Percentiles rank a stretch among this genome's conserved stretches.
Conservation (phyloP, 2,329 filamentous ascomycete genomes). For the Calonectria henricotiae region DNA sequence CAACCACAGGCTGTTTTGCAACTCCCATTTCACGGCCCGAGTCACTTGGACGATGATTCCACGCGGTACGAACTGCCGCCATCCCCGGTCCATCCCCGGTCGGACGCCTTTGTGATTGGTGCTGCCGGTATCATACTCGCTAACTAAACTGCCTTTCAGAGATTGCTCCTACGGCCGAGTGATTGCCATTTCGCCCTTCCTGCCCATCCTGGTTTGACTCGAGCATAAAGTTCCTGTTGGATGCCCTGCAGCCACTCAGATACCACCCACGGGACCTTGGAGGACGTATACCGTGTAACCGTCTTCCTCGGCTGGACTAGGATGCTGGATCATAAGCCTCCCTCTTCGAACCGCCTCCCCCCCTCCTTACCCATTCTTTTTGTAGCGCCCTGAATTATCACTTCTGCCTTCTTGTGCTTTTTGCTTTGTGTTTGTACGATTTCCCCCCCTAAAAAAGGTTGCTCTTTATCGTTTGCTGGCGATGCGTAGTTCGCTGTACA, state of each 20-base stretch:
- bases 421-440: background rate
- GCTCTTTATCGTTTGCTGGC: background rate
- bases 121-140: constrained; percentile 45
- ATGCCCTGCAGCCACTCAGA: constrained; percentile 18
- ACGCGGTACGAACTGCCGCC: constrained; percentile 47
- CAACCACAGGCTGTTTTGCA: constrained; percentile 38
- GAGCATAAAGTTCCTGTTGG: constrained; percentile 25
- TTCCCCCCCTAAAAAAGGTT: background rate
- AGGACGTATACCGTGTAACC: background rate
- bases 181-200: constrained; percentile 40
- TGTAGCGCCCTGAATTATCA: background rate
- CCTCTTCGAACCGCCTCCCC: constrained; percentile 14
- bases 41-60: constrained; percentile 33
- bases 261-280: background rate
- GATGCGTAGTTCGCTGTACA: background rate
- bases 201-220: constrained; percentile 33
- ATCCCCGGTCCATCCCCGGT: constrained; percentile 46
- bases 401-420: background rate
- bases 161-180: constrained; percentile 44
- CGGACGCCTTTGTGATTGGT: constrained; percentile 46
- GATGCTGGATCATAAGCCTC: constrained; percentile 30
- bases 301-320: constrained; percentile 16
- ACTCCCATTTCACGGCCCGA: constrained; percentile 40
- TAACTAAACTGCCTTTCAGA: constrained; percentile 43
- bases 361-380: constrained; percentile 1